Evolutionary conservation across 2,329 filamentous ascomycete genomes (phyloP), one percentile per base, ranked within the genome.

Genomic region (Tricladium varicosporioides): DNA sequence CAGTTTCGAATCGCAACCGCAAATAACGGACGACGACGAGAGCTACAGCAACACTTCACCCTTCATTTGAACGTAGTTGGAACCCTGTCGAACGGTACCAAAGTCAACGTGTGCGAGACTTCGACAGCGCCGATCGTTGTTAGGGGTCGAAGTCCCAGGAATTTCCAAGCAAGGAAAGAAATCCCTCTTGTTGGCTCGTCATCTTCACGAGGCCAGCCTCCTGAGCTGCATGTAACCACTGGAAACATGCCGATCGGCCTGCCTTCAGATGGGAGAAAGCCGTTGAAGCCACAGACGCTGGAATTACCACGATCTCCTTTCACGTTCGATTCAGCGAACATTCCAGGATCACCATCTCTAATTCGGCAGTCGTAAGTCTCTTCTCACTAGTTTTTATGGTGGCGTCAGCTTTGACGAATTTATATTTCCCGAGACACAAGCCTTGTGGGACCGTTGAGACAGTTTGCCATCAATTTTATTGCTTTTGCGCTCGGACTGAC

Each of bases 1-100:
- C 93, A 97, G 68, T 97, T 97, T 70, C 83, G 93, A 66, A 96
- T 87, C 78, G 93, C 93, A 15, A 97, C 93, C 8, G 93, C 93
- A 56, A 97, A 97, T 75, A 97, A 97, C 71, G 93, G 93, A 10
- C 85, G 93, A 59, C 82, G 93, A 61, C 96, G 96, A 76, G 93
- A 97, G 72, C 81, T 97, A 47, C 93, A 97, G 71, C 93, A 97
- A 70, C 93, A 97, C 75, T 97, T 97, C 72, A 86, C 96, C 10
- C 81, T 97, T 57, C 88, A 92, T 61, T 77, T 97, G 51, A 96
- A 93, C 72, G 87, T 96, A 9, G 79, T 92, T 62, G 92, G 88
- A 14, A 94, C 91, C 0, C 76, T 97, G 50, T 83, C 90, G 1
- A 94, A 91, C 59, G 91, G 91, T n/a, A 81, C 81, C 33, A 96